These are phyloP conservation scores for Eucommia ulmoides DNA, from an alignment of 257 asterid species.

Conservation along the genomic window DNA sequence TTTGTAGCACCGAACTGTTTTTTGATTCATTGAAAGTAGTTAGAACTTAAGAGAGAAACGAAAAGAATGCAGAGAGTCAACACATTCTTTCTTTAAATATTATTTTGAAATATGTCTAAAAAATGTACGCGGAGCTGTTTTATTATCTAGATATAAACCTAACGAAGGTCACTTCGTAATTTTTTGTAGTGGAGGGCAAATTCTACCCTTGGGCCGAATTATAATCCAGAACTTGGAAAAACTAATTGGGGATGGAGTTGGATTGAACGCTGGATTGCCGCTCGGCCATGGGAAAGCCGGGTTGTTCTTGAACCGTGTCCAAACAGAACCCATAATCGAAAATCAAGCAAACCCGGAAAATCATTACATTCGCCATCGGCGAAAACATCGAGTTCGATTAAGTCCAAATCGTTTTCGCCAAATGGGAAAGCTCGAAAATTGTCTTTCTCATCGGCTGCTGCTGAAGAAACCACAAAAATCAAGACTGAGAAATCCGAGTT, in stretches of 20 bases:
- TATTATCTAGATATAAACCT: no score
- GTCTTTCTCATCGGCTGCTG: constrained; percentile 33
- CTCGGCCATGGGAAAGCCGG: constrained; percentile 96
- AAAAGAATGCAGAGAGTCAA: no score
- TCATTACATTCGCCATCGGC: constrained; percentile 31
- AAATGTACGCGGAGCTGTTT: no score
- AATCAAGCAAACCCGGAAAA: constrained; percentile 23
- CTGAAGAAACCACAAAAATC: no score
- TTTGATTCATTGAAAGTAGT: no score
- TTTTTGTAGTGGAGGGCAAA: constrained; percentile 83
- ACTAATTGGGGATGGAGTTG: constrained; percentile 98
- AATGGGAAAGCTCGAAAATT: constrained; percentile 43
- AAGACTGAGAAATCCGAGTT: no score
- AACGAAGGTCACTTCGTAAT: no score
- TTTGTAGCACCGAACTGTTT: no score
- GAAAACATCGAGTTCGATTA: constrained; percentile 27
- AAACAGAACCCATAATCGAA: constrained; percentile 25
- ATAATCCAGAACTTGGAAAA: constrained; percentile 41
- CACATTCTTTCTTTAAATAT: no score
- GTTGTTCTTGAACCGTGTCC: constrained; percentile 35
- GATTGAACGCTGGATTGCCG: constrained; percentile 94
- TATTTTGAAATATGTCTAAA: no score
- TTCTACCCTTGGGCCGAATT: constrained; percentile 40
- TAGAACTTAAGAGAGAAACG: no score
- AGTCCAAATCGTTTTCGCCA: constrained; percentile 38